These are phyloP conservation scores for Xerocomellus chrysenteron DNA, from an alignment of 768 basidiomycete genomes.

Conservation along the genomic window DNA sequence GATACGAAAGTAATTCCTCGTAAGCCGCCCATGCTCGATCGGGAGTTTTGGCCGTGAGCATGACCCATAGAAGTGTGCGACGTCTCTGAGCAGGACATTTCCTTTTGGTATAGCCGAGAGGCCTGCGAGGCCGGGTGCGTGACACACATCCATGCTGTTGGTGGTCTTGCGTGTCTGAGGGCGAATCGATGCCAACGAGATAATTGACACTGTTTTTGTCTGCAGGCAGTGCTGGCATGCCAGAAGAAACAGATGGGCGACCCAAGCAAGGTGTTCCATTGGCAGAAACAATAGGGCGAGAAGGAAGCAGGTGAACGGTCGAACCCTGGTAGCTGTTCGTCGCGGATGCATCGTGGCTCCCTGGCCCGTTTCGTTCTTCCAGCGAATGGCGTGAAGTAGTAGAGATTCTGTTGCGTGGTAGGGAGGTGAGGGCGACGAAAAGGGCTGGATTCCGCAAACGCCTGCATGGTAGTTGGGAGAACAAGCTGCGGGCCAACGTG, in stretches of 20 bases:
- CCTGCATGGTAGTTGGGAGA: constrained; percentile 32
- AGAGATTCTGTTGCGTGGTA: constrained; percentile 3
- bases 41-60: constrained; percentile 34
- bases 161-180: constrained; percentile 5
- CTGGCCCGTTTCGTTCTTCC: constrained; percentile 1
- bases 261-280: background rate
- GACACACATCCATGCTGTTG: background rate
- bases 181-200: constrained; percentile 5
- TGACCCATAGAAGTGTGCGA: constrained; percentile 29
- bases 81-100: constrained; percentile 21
- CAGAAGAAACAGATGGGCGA: background rate
- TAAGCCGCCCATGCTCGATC: constrained; percentile 47
- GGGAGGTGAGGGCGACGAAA: constrained; percentile 4
- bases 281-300: background rate
- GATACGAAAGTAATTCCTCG: constrained; percentile 30
- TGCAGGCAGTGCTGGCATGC: background rate
- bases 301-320: background rate
- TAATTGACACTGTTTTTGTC: constrained; percentile 3
- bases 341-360: background rate
- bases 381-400: background rate
- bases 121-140: background rate
- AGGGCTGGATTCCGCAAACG: constrained; percentile 14
- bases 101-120: constrained; percentile 4
- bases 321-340: background rate
- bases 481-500: constrained; percentile 61